phyloP scores from a whole-genome alignment of 306 rosid genomes.

The Arachis stenosperma region DNA sequence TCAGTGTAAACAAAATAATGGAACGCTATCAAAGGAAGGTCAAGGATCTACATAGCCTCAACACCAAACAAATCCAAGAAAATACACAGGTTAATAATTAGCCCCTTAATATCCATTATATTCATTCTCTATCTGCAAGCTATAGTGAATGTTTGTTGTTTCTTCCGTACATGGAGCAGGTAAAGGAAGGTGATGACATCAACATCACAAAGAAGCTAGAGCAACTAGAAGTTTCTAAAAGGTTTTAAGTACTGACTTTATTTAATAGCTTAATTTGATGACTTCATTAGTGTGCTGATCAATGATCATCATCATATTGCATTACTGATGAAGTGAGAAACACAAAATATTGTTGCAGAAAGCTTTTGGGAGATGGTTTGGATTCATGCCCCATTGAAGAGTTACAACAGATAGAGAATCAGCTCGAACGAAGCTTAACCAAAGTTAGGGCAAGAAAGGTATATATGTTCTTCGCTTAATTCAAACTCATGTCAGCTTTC shows the following conservation, averaged over 20 bases:
- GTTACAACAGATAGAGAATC: constrained; percentile 65
- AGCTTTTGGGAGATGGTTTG: constrained; percentile 75
- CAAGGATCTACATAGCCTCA: constrained; percentile 48
- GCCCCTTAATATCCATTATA: no score
- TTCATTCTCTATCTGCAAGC: no score
- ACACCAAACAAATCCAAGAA: constrained; percentile 42
- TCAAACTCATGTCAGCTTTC: no score
- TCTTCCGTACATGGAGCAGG: constrained; percentile 44
- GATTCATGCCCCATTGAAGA: constrained; percentile 66
- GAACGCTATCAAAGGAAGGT: constrained; percentile 76
- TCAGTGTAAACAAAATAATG: constrained; percentile 72
- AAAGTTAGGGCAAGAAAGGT: constrained; percentile 90
- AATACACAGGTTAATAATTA: constrained; percentile 56
- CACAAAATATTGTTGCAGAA: constrained; percentile 48
- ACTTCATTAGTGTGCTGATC: no score
- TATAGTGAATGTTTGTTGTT: no score
- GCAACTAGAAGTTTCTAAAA: constrained; percentile 60
- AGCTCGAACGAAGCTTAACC: constrained; percentile 69
- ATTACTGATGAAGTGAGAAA: no score
- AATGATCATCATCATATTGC: no score
- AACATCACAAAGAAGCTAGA: constrained; percentile 63
- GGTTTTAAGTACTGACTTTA: constrained; percentile 45
- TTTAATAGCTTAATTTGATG: no score
- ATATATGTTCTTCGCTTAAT: background rate
- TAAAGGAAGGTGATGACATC: constrained; percentile 45